These are phyloP conservation scores for Globisporangium okanoganense DNA, from an alignment of 352 stramenopile genomes.

Conservation along the genomic window DNA sequence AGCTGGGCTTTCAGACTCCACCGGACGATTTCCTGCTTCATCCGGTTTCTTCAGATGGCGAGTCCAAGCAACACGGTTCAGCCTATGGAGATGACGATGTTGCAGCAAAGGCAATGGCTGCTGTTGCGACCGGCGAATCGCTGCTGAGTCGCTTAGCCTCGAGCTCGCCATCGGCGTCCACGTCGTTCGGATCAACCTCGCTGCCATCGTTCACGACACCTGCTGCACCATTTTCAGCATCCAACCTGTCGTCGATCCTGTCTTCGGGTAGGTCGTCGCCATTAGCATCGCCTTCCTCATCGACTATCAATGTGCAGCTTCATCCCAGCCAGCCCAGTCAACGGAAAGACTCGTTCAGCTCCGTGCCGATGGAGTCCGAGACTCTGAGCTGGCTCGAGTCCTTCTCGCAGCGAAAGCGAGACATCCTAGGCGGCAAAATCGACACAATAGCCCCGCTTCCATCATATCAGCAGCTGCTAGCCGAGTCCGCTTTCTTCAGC, in stretches of 20 bases:
- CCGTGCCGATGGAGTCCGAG: constrained; percentile 25
- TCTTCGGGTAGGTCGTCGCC: not conserved
- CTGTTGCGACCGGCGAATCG: constrained; percentile 26
- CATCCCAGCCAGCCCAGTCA: not conserved
- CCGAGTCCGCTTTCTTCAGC: not conserved
- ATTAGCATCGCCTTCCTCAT: not conserved
- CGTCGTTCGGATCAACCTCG: not conserved
- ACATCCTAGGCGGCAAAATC: constrained; percentile 45
- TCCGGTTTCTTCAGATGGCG: not conserved
- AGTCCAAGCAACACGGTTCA: not conserved
- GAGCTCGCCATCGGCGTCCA: constrained; percentile 5
- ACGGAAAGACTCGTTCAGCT: constrained; percentile 16
- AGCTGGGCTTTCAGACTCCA: constrained; percentile 44
- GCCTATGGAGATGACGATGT: not conserved
- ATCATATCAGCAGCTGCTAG: not conserved
- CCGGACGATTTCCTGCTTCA: constrained; percentile 17
- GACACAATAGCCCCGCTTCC: constrained; percentile 17
- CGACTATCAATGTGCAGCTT: not conserved
- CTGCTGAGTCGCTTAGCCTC: constrained; percentile 30
- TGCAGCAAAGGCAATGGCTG: constrained; percentile 23
- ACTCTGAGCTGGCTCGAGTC: constrained; percentile 58
- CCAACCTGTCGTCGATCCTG: constrained; percentile 11
- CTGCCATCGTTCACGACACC: not conserved
- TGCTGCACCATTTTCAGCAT: not conserved
- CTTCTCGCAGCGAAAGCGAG: constrained; percentile 61